Base-by-base conservation (phyloP, 768 basidiomycete species). In the Amanita rimosa region DNA sequence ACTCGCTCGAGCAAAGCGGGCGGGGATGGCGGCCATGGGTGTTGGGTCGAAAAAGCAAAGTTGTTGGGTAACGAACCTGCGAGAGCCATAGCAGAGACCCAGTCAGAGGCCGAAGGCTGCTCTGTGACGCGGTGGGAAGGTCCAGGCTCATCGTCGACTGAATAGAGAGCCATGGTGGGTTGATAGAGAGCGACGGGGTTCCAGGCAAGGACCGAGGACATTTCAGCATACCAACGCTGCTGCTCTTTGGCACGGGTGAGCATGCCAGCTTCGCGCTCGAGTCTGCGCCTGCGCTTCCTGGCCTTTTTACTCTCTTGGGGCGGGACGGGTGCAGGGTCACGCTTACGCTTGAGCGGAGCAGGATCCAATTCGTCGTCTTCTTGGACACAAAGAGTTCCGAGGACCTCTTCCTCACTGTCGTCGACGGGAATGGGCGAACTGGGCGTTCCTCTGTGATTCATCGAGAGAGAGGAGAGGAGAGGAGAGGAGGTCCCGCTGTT, bases 61-160 rank as follows among this genome's bases (percentile, higher is more conserved):
- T 50, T 29, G 19, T 49, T 52, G 3, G 53, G 41, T 21, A 52
- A 47, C 4, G 49, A 51, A 11, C 47, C 64, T 29, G 67, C 65
- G 55, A 61, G 58, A 14, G 67, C 62, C 71, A 71, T 72, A 1
- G 69, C 68, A 14, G 69, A 66, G 1, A 70, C 69, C 70, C 70
- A 72, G 6, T 64, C 51, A 27, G 62, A 58, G 1, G 62, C 53
- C 1, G 58, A 50, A 4, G 21, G 34, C 10, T 21, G 24, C 6
- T 22, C 45, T 16, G 19, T 19, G 11, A 24, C 17, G 5, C 13
- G 21, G 34, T 50, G 49, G 21, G 34, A n/a, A 36, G n/a, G 35
- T 35, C 35, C 10, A 1, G 31, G 31, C 11, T 33, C 29, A 33
- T 44, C 44, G 16, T 44, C 27, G 14, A 33, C 17, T 31, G 44